A percentile compares a stretch with the other conserved stretches of the same genome.
These are phyloP conservation scores for Stylonectria norvegica DNA, from an alignment of 2,329 filamentous ascomycete genomes.

Conservation along the genomic window DNA sequence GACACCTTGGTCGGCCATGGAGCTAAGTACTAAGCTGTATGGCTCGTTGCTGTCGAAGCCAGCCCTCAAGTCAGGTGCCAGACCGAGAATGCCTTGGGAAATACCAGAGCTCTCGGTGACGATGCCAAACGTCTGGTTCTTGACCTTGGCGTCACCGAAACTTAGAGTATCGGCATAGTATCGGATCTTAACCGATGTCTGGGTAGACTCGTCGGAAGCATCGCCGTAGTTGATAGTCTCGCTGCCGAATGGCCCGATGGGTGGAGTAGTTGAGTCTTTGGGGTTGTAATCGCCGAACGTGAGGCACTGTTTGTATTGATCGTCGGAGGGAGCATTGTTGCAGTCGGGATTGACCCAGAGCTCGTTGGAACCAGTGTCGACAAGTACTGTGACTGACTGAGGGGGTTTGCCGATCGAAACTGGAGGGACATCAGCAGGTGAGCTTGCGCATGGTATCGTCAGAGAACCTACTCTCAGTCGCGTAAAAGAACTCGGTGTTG, in stretches of 20 bases:
- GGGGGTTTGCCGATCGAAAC: slow-evolving; percentile 42
- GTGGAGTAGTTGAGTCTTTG: slow-evolving; percentile 36
- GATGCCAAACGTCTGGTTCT: slow-evolving; percentile 50
- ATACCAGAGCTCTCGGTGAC: slow-evolving; percentile 44
- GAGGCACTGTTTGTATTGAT: slow-evolving; percentile 36
- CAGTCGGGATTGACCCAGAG: slow-evolving; percentile 55
- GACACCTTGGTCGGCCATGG: slow-evolving; percentile 43
- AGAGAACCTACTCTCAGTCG: slow-evolving; percentile 33
- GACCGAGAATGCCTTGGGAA: slow-evolving; percentile 50
- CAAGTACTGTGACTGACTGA: slow-evolving; percentile 44
- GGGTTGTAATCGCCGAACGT: slow-evolving; percentile 45
- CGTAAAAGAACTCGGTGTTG: slow-evolving; percentile 39
- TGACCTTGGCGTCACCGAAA: slow-evolving; percentile 41
- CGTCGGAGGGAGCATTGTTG: slow-evolving; percentile 32
- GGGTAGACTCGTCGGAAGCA: slow-evolving; percentile 32
- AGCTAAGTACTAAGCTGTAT: slow-evolving; percentile 55
- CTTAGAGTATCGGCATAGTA: slow-evolving; percentile 47
- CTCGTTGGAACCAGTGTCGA: slow-evolving; percentile 53
- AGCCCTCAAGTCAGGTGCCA: slow-evolving; percentile 41
- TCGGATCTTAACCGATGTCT: slow-evolving; percentile 38
- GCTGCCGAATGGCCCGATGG: slow-evolving; percentile 35
- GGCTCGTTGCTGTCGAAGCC: slow-evolving; percentile 36
- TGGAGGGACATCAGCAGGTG: slow-evolving; percentile 18
- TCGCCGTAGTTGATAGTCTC: slow-evolving; percentile 41
- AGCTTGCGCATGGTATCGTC: neutral